Base-by-base conservation (phyloP, 495 filamentous ascomycete genomes). In the Trichoderma asperelloides region DNA sequence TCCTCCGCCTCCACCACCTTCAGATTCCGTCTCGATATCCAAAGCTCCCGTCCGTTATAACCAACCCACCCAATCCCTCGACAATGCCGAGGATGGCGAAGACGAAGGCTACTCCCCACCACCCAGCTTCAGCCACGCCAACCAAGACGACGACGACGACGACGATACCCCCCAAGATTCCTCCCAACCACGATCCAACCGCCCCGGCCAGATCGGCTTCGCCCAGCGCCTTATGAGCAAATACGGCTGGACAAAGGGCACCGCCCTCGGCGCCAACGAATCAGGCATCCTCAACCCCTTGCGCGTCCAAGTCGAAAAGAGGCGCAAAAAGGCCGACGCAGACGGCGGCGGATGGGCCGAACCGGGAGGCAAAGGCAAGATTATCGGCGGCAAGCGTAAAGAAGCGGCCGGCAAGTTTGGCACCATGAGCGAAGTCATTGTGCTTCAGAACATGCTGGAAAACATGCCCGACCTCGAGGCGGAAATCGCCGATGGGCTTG, bases 231-330 rank as follows among this genome's bases (percentile, higher is more conserved):
- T 96, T 39, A 89, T 98, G 84, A 84, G 87, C 37, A 97, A 97
- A 71, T 92, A 95, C 74, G 96, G 96, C 64, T 97, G 93, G 92
- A 89, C 85, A 13, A 88, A 91, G 69, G 96, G 96, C 25, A 83
- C 87, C 57, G 95, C 95, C 3, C 84, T 98, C 15, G 95, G 95
- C 68, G 91, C 91, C 2, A 84, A 86, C 63, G 85, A 84, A 13
- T 85, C 87, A 39, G 95, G 95, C 62, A 97, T 98, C 69, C 83
- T 89, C 40, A 88, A 91, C 18, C 90, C 93, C 4, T 77, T 98
- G 33, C 86, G 87, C 63, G 91, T 94, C 16, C 85, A 96, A 69
- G 82, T 93, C 25, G 89, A 96, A 68, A 95, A 95, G 80, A 79
- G 84, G 27, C 90, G 89, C 75, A 93, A 92, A 78, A 84, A 85